A percentile compares a stretch with the other conserved stretches of the same genome.
Conservation (phyloP, 345 rosid species). For the Linum usitatissimum region DNA sequence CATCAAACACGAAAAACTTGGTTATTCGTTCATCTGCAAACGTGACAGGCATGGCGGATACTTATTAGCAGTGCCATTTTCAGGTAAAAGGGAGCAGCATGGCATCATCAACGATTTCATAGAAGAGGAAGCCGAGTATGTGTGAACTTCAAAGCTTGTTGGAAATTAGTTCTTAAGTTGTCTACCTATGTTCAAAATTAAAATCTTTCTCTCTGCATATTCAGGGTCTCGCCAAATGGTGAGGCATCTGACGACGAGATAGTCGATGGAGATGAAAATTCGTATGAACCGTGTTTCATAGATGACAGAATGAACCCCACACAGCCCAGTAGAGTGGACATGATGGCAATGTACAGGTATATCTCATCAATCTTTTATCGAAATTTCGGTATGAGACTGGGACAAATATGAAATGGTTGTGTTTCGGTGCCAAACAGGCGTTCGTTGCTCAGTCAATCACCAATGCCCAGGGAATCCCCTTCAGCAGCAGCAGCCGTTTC, state of each 20-base stretch:
- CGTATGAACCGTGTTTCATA: constrained; percentile 72
- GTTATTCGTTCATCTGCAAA: too few relatives aligned
- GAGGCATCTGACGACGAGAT: constrained; percentile 63
- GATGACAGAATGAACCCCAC: constrained; percentile 63
- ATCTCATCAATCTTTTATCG: constrained; percentile 9
- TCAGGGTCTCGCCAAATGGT: constrained; percentile 69
- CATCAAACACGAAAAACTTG: too few relatives aligned
- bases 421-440: constrained; percentile 33
- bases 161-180: not conserved
- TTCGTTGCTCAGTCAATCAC: constrained; percentile 89
- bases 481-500: constrained; percentile 10
- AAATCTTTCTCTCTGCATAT: constrained; percentile 1
- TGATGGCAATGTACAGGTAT: constrained; percentile 94
- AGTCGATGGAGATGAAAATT: constrained; percentile 33
- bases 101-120: constrained; percentile 38
- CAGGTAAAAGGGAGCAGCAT: constrained; percentile 49
- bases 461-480: constrained; percentile 33
- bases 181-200: too few relatives aligned
- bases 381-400: too few relatives aligned
- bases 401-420: too few relatives aligned
- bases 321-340: constrained; percentile 55
- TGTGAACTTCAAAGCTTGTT: constrained; percentile 4
- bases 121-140: constrained; percentile 92
- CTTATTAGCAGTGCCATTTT: constrained; percentile 9
- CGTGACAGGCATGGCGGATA: not conserved